Conservation (phyloP, 2,329 filamentous ascomycete genomes). For the Ceratocystis smalleyi region DNA sequence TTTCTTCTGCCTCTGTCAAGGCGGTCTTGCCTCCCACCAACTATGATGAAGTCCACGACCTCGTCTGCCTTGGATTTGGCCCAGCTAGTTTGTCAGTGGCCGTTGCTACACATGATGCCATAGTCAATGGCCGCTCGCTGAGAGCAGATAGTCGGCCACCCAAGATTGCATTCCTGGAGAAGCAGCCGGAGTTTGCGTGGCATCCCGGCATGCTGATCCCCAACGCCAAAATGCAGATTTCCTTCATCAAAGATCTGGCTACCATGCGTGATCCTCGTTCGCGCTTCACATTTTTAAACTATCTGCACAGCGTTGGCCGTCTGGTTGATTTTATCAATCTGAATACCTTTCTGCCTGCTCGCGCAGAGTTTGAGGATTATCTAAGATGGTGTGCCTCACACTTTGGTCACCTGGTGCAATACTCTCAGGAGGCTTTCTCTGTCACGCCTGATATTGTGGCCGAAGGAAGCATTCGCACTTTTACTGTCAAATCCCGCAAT, state of each 20-base stretch:
- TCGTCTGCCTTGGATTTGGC: constrained; percentile 84
- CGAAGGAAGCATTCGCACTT: constrained; percentile 38
- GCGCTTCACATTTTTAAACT: constrained; percentile 91
- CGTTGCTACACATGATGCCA: constrained; percentile 71
- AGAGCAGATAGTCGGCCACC: constrained; percentile 30
- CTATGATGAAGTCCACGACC: constrained; percentile 55
- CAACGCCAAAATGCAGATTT: constrained; percentile 93
- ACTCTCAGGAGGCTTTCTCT: constrained; percentile 60
- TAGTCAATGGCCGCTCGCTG: constrained; percentile 35
- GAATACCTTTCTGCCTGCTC: constrained; percentile 70
- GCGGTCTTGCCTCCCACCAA: constrained; percentile 35
- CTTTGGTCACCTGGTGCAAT: constrained; percentile 59
- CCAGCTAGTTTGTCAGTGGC: constrained; percentile 81
- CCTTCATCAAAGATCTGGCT: constrained; percentile 90
- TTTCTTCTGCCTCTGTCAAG: not conserved
- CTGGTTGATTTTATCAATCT: constrained; percentile 85
- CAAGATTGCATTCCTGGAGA: constrained; percentile 75
- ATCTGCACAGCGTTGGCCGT: constrained; percentile 66
- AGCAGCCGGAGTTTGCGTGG: constrained; percentile 73
- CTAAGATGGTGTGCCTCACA: constrained; percentile 77
- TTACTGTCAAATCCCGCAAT: constrained; percentile 52
- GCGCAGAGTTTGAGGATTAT: constrained; percentile 89
- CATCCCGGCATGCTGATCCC: constrained; percentile 91
- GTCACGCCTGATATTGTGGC: constrained; percentile 44
- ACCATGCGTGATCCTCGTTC: constrained; percentile 76